Evolutionary conservation across 371 early-diverging fungal genomes (phyloP), one percentile per base, ranked within the genome.

Genomic region (Actinomucor elegans): DNA sequence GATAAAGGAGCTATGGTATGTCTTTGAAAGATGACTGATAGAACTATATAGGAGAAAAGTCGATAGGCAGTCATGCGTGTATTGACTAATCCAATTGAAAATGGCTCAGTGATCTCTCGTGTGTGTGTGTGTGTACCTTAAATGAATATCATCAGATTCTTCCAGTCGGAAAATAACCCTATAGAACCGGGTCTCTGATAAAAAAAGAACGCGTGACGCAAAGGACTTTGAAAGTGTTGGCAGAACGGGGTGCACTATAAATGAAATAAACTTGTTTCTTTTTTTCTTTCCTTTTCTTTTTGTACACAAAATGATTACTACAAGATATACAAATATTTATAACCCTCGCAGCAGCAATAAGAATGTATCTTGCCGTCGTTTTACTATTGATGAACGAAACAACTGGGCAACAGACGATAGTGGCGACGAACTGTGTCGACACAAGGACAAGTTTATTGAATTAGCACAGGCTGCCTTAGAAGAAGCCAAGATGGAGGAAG

Each of bases 381-480:
- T 57, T 36, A 50, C 52, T 14, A 9, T 61, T 1, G 52, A 61
- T 28, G 48, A 60, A 44, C 29, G 35, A 11, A 29, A 43, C 7
- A 52, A 38, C 31, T 59, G 59, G 59, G 48, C 59, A 31, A 52
- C 61, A 38, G 61, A 60, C 38, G 55, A 55, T 36, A 61, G 56
- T 41, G 52, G 52, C 20, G 61, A 62, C 47, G 62, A 62, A 37
- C 40, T 34, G 14, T n/a, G 10, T 14, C 29, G 37, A 29, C 14
- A 18, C 4, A 71, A 57, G 27, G 71, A 71, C 35, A 52, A 44
- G 7, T 67, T 72, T 32, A 67, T 68, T 27, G 68, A 72, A 29
- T 38, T 72, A 20, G 68, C 68, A 8, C 66, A 67, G 38, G 72
- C 72, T 34, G 72, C 72, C 18, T 40, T 72, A 20, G 72, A 72